Base-by-base conservation (phyloP, 2,329 filamentous ascomycete species). In the Colletotrichum zoysiae region DNA sequence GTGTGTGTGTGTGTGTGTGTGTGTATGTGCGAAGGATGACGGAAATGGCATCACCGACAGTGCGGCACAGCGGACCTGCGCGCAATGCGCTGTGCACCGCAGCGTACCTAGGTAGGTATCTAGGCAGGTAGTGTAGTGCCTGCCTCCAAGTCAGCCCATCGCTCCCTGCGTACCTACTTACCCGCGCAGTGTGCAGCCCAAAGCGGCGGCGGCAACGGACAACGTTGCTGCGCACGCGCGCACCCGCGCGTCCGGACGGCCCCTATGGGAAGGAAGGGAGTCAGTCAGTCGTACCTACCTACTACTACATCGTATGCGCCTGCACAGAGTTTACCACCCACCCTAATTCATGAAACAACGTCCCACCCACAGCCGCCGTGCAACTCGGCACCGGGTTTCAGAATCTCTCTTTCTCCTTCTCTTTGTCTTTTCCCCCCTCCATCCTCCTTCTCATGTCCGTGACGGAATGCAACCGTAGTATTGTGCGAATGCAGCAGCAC, bases 351-450 rank as follows among this genome's bases (percentile, higher is more conserved):
- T 57, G 55, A 57, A 57, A 57, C 55, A 40, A 9, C 4, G 14
- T 40, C 35, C 55, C 55, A 35, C 30, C 20, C 18, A 6, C 12
- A 44, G 26, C 11, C 23, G 26, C 11, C 23, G 23, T 51, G 60
- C 60, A 23, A 11, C 38, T 20, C 38, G 23, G 50, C 50, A 38
- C 50, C 48, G 61, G 26, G 61, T 64, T 64, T 64, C 61, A 64
- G 61, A 46, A 33, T 23, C 33, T 26, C 35, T 16, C 35, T 58
- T n/a, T 35, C 14, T 58, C 55, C 2, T 18, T 44, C 18, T 44
- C 42, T 20, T 11, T 38, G 2, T 11, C 35, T 38, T 11, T 38
- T 11, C 11, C 35, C 35, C 11, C 35, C 11, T 2, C 35, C 35
- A 9, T 11, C 35, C 35, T 11, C 11, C 46, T 16, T n/a, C 44